Evolutionary conservation across 2,329 filamentous ascomycete species (phyloP), one percentile per base, ranked within the genome.

Genomic region (Pyricularia pennisetigena): DNA sequence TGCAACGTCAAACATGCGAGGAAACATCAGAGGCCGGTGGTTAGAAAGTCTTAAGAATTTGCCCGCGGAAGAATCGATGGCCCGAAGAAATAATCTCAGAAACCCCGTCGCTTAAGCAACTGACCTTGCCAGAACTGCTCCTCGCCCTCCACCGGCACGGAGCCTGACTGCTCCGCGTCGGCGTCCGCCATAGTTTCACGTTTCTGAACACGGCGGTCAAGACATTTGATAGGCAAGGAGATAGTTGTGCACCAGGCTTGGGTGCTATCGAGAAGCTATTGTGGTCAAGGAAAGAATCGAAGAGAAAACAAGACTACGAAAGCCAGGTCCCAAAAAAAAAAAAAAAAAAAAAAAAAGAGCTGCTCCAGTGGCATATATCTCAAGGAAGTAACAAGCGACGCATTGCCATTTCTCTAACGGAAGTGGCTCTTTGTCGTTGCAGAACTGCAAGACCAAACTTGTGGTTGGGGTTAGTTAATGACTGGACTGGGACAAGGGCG

Each of bases 61-160:
- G 41, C 20, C 41, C 16, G 20, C 20, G 41, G n/a, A 49, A 49
- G 41, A 49, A 16, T 49, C 16, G 41, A 49, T 49, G 7, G 41
- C 41, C 41, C 9, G 4, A 14, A 35, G 16, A n/a, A 20, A n/a
- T n/a, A 49, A 20, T 49, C 6, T n/a, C 41, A 49, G 41, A 49
- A 49, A n/a, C 2, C 41, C 20, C 41, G 16, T 49, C 41, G 41
- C 41, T 49, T 16, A n/a, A 49, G 9, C 62, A 23, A 76, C 78
- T 72, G 73, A 97, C 94, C 91, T 79, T 89, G 85, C 94, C 93
- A 97, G 81, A 97, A 93, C 80, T 94, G 89, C 78, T 93, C 86
- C 81, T 93, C 92, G 78, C 88, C 89, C 79, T 94, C 90, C 78
- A 92, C 84, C 76, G 83, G 85, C 78, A 87, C 85, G 74, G 84